Evolutionary conservation across 1,284 basidiomycete species (phyloP).

Genomic region (Mrakiaceae sp.): DNA sequence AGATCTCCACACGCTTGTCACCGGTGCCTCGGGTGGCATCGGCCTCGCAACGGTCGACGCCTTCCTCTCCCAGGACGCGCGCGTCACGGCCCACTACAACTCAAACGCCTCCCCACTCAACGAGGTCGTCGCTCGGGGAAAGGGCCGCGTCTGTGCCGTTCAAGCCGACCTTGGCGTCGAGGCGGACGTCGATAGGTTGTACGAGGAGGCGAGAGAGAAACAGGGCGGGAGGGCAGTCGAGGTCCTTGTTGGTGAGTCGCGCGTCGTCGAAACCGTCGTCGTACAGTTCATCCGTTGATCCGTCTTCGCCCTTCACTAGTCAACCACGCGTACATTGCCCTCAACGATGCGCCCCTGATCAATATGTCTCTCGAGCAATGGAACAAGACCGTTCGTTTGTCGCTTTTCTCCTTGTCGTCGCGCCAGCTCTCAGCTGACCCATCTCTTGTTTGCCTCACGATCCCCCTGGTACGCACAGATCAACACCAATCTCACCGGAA

Average conservation of each 20-base stretch:
- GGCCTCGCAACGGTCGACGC: constrained; percentile 47
- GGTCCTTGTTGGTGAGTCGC: constrained; percentile 17
- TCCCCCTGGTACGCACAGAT: constrained; percentile 24
- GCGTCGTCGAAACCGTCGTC: no score
- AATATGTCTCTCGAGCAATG: constrained; percentile 55
- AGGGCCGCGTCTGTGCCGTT: constrained; percentile 40
- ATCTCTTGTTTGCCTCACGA: no score
- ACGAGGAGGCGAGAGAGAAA: constrained; percentile 19
- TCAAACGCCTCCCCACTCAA: constrained; percentile 42
- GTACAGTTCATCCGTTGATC: constrained; percentile 19
- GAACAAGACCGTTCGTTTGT: constrained; percentile 40
- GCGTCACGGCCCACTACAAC: constrained; percentile 62
- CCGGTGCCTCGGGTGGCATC: constrained; percentile 57
- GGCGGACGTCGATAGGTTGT: constrained; percentile 41
- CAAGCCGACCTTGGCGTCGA: constrained; percentile 51
- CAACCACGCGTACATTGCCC: constrained; percentile 50
- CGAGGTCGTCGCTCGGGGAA: constrained; percentile 32
- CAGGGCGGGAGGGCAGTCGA: constrained; percentile 18
- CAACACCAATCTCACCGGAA: constrained; percentile 51
- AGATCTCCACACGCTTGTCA: constrained; percentile 54
- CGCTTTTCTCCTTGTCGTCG: no score
- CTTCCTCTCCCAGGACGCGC: constrained; percentile 55
- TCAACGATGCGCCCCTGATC: constrained; percentile 41
- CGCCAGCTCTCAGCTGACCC: no score
- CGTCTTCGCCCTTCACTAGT: constrained; percentile 27